Percentiles rank a stretch among this genome's conserved stretches.
Evolutionary conservation across 257 asterid species (phyloP).

Genomic region (Thymus mandschuricus): DNA sequence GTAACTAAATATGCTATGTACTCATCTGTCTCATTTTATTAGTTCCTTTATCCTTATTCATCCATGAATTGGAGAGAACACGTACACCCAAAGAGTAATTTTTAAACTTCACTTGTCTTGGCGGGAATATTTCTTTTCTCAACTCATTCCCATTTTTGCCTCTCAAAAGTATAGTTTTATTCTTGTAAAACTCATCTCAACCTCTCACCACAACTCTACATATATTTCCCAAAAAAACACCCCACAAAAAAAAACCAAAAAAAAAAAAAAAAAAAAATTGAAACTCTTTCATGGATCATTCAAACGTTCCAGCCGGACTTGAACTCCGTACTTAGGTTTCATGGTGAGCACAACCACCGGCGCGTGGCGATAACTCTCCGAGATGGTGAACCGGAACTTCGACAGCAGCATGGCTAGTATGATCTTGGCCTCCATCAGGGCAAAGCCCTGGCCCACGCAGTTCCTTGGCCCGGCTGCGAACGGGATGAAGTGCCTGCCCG

Average conservation of each 20-base stretch:
- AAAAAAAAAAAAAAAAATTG: background rate
- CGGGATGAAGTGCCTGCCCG: constrained; percentile 78
- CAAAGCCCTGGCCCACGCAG: constrained; percentile 85
- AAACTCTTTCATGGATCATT: constrained; percentile 22
- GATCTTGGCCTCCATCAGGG: constrained; percentile 93
- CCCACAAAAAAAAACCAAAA: background rate
- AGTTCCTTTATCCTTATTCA: no score
- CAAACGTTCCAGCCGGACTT: constrained; percentile 63
- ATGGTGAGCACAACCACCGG: constrained; percentile 74
- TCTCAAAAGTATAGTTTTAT: background rate
- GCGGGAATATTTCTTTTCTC: no score
- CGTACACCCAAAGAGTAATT: no score
- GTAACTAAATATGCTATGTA: no score
- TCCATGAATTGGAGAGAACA: no score
- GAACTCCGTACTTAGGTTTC: constrained; percentile 94
- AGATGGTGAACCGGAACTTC: constrained; percentile 61
- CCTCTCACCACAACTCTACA: background rate
- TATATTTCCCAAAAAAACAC: background rate
- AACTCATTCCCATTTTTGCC: no score
- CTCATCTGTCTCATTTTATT: no score
- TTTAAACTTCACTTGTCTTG: no score
- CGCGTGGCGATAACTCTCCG: constrained; percentile 85
- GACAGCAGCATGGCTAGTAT: constrained; percentile 88
- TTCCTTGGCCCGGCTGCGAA: constrained; percentile 95
- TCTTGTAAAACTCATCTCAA: constrained; percentile 3